phyloP scores from a whole-genome alignment of 345 rosid species.

The Camelina neglecta region DNA sequence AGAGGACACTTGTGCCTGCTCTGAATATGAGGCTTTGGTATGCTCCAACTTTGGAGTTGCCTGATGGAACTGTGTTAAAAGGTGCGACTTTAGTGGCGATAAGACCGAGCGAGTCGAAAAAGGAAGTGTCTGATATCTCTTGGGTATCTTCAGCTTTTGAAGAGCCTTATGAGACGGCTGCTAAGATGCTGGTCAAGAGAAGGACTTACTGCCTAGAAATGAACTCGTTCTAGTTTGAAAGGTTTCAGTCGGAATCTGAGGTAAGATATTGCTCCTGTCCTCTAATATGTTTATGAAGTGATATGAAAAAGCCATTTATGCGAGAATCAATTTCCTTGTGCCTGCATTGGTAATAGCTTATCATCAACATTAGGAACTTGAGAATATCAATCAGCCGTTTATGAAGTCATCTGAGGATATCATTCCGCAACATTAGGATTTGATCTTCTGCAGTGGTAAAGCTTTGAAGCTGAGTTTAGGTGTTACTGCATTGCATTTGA shows the following conservation, averaged over 20 bases:
- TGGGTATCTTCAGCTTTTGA: conserved; percentile 87
- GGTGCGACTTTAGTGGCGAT: conserved; percentile 98
- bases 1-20: conserved; percentile 95
- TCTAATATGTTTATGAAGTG: conserved; percentile 10
- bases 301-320: no score
- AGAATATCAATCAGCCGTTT: not conserved
- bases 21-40: conserved; percentile 97
- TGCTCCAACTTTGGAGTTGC: conserved; percentile 82
- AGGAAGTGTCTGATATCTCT: conserved; percentile 69
- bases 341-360: no score
- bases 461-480: not conserved
- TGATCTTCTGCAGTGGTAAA: not conserved
- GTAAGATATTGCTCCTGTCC: conserved; percentile 35
- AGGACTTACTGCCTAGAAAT: conserved; percentile 96
- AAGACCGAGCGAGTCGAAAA: conserved; percentile 78
- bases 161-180: conserved; percentile 87
- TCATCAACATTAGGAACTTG: no score
- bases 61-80: conserved; percentile 75
- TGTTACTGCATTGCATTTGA: not conserved
- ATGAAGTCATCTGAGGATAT: conserved; percentile 9
- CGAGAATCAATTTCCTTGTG: no score
- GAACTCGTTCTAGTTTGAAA: conserved; percentile 78
- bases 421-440: not conserved
- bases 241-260: conserved; percentile 30
- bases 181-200: conserved; percentile 87